phyloP scores from a whole-genome alignment of 1,284 basidiomycete genomes.

The Leccinum subspadiceum region DNA sequence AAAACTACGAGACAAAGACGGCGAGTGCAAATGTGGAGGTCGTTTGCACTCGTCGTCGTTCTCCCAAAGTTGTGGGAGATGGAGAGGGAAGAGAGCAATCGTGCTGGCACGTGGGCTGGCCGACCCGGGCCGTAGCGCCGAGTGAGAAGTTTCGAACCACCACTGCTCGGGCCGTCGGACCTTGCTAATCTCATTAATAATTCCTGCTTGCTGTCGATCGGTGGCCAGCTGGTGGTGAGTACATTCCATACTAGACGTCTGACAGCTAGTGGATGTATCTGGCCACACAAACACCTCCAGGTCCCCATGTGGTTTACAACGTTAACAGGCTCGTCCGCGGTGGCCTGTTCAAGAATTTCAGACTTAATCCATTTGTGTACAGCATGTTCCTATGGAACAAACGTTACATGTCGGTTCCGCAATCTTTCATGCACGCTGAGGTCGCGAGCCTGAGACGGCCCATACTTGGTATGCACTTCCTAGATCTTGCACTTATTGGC shows the following conservation, averaged over 20 bases:
- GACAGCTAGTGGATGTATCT: constrained; percentile 13
- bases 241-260: constrained; percentile 4
- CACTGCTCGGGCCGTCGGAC: background rate
- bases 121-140: background rate
- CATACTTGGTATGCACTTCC: background rate
- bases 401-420: constrained; percentile 17
- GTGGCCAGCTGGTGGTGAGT: constrained; percentile 1
- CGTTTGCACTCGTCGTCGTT: background rate
- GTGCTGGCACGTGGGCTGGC: background rate
- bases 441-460: constrained; percentile 2
- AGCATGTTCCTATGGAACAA: constrained; percentile 5
- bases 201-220: constrained; percentile 1
- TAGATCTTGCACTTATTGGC: constrained; percentile 11
- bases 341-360: constrained; percentile 15
- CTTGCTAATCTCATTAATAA: background rate
- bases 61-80: background rate
- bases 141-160: background rate
- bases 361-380: background rate
- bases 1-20: background rate
- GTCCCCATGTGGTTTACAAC: constrained; percentile 11
- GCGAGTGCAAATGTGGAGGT: background rate
- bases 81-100: background rate
- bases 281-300: constrained; percentile 7
- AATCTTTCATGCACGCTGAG: constrained; percentile 14
- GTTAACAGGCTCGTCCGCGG: constrained; percentile 21